Conservation (phyloP, 768 basidiomycete species). For the Xerocomellus intermedius region DNA sequence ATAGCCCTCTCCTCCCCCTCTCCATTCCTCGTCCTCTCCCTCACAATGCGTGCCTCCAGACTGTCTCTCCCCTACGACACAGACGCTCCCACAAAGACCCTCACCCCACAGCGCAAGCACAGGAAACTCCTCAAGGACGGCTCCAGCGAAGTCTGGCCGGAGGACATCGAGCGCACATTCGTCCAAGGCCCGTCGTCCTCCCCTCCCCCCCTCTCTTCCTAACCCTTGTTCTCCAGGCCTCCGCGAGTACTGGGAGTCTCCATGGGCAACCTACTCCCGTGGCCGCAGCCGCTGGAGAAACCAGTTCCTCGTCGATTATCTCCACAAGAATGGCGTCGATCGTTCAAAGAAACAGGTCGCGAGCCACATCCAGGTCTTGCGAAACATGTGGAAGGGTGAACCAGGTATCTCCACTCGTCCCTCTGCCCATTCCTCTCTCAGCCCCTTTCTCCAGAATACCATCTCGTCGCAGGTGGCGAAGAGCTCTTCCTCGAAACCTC, state of each 20-base stretch:
- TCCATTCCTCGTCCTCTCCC: slow-evolving; percentile 6
- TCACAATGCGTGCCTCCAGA: slow-evolving; percentile 27
- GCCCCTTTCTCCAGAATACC: slow-evolving; percentile 50
- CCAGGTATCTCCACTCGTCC: slow-evolving; percentile 47
- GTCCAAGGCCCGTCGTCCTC: slow-evolving; percentile 53
- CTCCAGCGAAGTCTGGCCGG: slow-evolving; percentile 78
- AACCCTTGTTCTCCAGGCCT: slow-evolving; percentile 47
- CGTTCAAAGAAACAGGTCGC: slow-evolving; percentile 87
- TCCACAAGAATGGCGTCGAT: slow-evolving; percentile 64
- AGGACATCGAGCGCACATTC: slow-evolving; percentile 72
- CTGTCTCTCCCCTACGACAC: slow-evolving; percentile 20
- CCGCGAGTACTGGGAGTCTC: slow-evolving; percentile 75
- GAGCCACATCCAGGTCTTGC: slow-evolving; percentile 81
- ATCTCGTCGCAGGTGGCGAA: slow-evolving; percentile 78
- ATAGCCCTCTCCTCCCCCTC: slow-evolving; percentile 27
- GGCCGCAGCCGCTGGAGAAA: slow-evolving; percentile 81
- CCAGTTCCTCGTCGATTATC: slow-evolving; percentile 81
- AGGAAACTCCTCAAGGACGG: slow-evolving; percentile 84
- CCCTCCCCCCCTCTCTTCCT: background rate
- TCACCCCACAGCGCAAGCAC: slow-evolving; percentile 77
- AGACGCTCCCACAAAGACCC: slow-evolving; percentile 20
- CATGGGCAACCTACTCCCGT: slow-evolving; percentile 76
- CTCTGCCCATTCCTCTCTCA: slow-evolving; percentile 2
- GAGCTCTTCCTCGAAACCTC: slow-evolving; percentile 56
- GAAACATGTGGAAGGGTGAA: slow-evolving; percentile 88